A percentile compares a stretch with the other conserved stretches of the same genome.
Evolutionary conservation across 352 stramenopile species (phyloP).

Genomic region (Pythium apleroticum): DNA sequence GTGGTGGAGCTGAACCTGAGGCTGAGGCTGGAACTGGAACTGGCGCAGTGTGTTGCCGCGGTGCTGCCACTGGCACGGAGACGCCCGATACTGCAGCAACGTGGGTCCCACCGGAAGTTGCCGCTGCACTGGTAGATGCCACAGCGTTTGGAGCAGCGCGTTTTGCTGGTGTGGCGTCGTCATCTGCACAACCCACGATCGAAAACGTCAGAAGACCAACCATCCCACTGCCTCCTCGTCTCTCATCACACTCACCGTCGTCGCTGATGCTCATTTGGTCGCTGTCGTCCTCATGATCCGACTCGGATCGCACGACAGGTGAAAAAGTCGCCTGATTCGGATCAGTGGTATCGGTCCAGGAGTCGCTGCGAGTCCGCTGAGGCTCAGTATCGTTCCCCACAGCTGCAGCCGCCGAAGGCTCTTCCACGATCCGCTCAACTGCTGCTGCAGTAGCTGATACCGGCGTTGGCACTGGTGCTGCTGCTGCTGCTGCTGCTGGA

Average conservation of each 20-base stretch:
- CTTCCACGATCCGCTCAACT: constrained; percentile 7
- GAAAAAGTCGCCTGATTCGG: constrained; percentile 20
- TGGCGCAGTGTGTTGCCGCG: neutral
- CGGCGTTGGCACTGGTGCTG: neutral
- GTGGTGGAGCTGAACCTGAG: neutral
- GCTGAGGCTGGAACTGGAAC: neutral
- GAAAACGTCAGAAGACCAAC: neutral
- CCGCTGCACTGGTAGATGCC: neutral
- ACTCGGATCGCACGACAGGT: constrained; percentile 26
- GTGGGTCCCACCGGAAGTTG: neutral
- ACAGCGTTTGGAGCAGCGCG: neutral
- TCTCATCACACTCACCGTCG: constrained; percentile 6
- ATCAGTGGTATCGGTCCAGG: constrained; percentile 8
- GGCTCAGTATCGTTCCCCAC: neutral
- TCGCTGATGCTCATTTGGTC: constrained; percentile 33
- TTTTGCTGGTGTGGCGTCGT: neutral
- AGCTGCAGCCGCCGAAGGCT: neutral
- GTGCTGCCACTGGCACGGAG: neutral
- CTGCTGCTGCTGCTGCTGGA: neutral
- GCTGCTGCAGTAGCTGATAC: neutral
- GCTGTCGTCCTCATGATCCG: constrained; percentile 36
- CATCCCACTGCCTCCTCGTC: neutral
- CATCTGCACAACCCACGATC: neutral
- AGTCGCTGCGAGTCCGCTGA: constrained; percentile 9
- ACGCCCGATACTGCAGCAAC: no score